Evolutionary conservation across 495 filamentous ascomycete genomes (phyloP), one percentile per base, ranked within the genome.

Genomic region (Pseudomonodictys pantanalensis): DNA sequence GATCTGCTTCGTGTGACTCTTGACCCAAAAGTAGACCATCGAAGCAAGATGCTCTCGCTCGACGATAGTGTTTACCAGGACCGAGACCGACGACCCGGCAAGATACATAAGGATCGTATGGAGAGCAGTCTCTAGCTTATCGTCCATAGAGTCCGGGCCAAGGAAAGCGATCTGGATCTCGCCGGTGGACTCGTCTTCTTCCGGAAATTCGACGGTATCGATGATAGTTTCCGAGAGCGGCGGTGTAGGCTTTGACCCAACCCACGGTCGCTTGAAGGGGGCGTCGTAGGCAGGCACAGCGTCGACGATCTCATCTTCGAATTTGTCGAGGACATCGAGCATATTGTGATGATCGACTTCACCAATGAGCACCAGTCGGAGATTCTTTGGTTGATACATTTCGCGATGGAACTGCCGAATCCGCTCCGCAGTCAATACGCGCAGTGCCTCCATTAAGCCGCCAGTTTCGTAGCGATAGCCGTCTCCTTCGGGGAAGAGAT

Each of bases 371-470:
- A 97, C 78, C 50, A 97, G 70, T 62, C 92, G 95, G 60, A 99
- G 73, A 68, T 99, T 99, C 68, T 90, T 95, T 7, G 95, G 93
- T 66, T 96, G 92, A 66, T 99, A 99, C 95, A 99, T 99, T 53
- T 91, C 87, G 50, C 85, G 85, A 71, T 99, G 93, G 72, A 96
- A 99, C 28, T 81, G 81, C 7, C 95, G 85, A 65, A 99, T 99
- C 18, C 90, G 84, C 48, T 97, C 87, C 2, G 90, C 85, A 2
- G 89, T 91, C 39, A 99, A 71, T 18, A 90, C 85, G 46, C 93
- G 82, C 20, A 99, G 79, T 42, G 87, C 84, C 66, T 95, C 88
- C 87, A 93, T 95, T 87, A 97, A 90, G 41, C 93, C 93, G 1
- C 95, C 93, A 17, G 93, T 99, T 72, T 99, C 93, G 69, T 95